Percentiles rank a stretch among this genome's conserved stretches.
phyloP scores from a whole-genome alignment of 1,284 basidiomycete species.

The Ceratobasidium theobromae region DNA sequence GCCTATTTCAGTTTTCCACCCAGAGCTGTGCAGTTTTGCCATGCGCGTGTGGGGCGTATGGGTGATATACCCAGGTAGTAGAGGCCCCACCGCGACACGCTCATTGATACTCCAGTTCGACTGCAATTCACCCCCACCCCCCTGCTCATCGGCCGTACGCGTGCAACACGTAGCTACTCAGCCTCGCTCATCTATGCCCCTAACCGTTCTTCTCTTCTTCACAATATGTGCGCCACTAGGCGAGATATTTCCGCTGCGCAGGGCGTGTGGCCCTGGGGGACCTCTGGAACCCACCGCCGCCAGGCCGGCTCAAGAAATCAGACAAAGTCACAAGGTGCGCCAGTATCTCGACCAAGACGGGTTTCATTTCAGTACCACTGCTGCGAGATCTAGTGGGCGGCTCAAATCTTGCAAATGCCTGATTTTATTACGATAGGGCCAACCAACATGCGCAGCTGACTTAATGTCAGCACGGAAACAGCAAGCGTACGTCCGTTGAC shows the following conservation, averaged over 20 bases:
- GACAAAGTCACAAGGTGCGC: conserved; percentile 27
- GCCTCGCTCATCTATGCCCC: background rate
- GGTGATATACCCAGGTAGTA: too few relatives aligned
- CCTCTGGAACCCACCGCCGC: conserved; percentile 28
- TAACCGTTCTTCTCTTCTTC: background rate
- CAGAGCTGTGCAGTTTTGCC: background rate
- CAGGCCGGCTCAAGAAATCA: background rate
- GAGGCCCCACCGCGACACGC: conserved; percentile 18
- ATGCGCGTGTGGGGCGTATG: too few relatives aligned
- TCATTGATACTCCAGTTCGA: conserved; percentile 4
- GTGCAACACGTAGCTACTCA: background rate
- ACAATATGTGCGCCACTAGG: background rate
- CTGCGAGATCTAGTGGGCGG: conserved; percentile 2
- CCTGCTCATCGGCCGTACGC: background rate
- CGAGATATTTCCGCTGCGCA: background rate
- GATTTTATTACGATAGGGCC: conserved; percentile 15
- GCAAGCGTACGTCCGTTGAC: background rate
- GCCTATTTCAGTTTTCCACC: background rate
- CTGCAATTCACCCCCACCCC: background rate
- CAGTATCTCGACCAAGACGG: conserved; percentile 23
- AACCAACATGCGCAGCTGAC: background rate
- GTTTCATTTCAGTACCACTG: conserved; percentile 9
- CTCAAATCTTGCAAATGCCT: conserved; percentile 28
- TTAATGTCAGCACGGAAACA: background rate
- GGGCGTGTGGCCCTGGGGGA: conserved; percentile 5